Evolutionary conservation across 768 basidiomycete genomes (phyloP).

Genomic region (Cystofilobasidium capitatum): DNA sequence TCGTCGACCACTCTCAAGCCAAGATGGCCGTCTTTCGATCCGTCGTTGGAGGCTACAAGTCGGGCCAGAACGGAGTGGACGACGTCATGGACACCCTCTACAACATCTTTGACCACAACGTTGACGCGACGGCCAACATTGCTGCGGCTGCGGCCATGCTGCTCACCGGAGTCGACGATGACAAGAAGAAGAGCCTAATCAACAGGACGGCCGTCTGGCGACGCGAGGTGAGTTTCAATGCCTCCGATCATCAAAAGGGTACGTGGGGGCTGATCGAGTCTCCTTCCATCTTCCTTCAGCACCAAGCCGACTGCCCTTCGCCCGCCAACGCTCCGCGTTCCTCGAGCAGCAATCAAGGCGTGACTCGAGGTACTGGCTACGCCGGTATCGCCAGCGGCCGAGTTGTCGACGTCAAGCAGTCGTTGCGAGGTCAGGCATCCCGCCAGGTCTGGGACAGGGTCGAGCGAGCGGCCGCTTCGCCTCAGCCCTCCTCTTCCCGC

Average conservation of each 20-base stretch:
- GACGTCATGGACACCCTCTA: constrained; percentile 85
- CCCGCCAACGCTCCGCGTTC: background rate
- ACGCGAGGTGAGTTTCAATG: constrained; percentile 1
- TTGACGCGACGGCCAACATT: constrained; percentile 57
- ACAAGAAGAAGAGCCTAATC: constrained; percentile 57
- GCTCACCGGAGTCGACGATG: constrained; percentile 51
- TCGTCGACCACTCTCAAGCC: constrained; percentile 38
- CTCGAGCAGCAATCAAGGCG: background rate
- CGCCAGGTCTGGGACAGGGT: constrained; percentile 77
- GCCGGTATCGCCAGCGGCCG: constrained; percentile 72
- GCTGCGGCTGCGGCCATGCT: constrained; percentile 51
- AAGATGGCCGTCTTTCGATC: constrained; percentile 49
- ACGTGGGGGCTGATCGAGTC: background rate
- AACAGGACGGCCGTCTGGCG: constrained; percentile 1
- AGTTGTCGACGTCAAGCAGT: constrained; percentile 72
- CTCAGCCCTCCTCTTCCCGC: background rate
- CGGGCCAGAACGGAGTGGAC: constrained; percentile 64
- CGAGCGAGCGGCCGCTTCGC: constrained; percentile 58
- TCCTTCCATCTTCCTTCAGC: background rate
- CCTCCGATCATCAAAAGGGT: constrained; percentile 3
- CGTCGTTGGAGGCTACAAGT: constrained; percentile 66
- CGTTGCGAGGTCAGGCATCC: constrained; percentile 48
- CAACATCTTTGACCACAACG: constrained; percentile 57
- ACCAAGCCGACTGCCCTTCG: background rate
- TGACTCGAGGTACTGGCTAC: constrained; percentile 42